phyloP scores from a whole-genome alignment of 805 yeast genomes.

The Candida boidinii region DNA sequence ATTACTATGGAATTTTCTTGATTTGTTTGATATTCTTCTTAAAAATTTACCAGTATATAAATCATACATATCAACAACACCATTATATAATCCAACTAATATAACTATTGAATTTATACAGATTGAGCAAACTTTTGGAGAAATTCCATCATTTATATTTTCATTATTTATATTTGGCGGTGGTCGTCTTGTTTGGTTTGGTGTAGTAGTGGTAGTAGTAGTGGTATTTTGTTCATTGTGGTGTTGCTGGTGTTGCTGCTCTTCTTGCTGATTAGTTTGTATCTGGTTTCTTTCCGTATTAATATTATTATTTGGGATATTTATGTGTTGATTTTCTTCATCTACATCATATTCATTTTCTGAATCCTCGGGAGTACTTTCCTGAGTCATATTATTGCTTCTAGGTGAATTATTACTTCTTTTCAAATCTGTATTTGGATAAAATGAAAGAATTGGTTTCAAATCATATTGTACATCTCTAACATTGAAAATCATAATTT shows the following conservation, averaged over 20 bases:
- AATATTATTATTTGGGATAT: constrained; percentile 20
- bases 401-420: too few relatives aligned
- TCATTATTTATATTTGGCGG: background rate
- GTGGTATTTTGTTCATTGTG: too few relatives aligned
- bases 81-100: constrained; percentile 34
- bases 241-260: too few relatives aligned
- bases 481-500: constrained; percentile 33
- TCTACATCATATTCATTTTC: constrained; percentile 10
- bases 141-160: background rate
- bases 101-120: constrained; percentile 20
- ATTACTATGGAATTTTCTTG: constrained; percentile 7
- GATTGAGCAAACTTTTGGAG: constrained; percentile 13
- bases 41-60: constrained; percentile 32
- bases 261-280: too few relatives aligned
- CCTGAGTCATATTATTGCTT: too few relatives aligned
- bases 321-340: constrained; percentile 9
- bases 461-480: constrained; percentile 20
- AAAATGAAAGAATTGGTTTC: constrained; percentile 11
- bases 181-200: too few relatives aligned
- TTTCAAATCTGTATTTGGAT: constrained; percentile 12
- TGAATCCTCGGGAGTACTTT: too few relatives aligned
- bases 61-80: constrained; percentile 33
- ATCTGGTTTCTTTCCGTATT: too few relatives aligned
- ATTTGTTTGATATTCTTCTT: constrained; percentile 19
- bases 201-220: too few relatives aligned